Conservation (phyloP, 2,329 filamentous ascomycete species). For the Xylaria polymorpha region DNA sequence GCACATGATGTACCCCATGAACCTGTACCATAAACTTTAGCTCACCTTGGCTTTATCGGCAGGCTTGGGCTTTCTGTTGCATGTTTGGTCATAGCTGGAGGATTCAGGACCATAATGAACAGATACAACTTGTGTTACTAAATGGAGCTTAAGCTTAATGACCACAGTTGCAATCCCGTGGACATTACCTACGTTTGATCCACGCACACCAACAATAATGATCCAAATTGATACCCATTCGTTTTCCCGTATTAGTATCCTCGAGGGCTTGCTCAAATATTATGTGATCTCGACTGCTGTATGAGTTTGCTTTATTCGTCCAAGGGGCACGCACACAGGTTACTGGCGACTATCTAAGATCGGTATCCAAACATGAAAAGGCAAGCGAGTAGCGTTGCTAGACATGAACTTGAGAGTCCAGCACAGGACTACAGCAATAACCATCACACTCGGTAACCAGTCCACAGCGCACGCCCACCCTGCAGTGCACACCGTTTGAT, state of each 20-base stretch:
- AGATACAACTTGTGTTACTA: constrained; percentile 4
- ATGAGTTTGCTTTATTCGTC: not conserved
- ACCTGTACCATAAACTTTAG: constrained; percentile 21
- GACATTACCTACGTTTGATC: constrained; percentile 2
- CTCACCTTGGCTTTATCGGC: constrained; percentile 11
- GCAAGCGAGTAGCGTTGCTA: not conserved
- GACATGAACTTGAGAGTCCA: not conserved
- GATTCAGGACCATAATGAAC: not conserved
- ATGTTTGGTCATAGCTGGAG: constrained; percentile 3
- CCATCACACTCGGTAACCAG: not conserved
- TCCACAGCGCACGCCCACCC: not conserved
- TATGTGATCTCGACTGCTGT: not conserved
- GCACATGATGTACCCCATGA: not conserved
- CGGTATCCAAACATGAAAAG: not conserved
- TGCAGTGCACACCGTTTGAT: not conserved
- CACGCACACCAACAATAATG: constrained; percentile 19
- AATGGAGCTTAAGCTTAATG: not conserved
- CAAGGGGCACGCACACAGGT: not conserved
- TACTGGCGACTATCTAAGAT: not conserved
- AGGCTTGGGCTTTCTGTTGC: constrained; percentile 18
- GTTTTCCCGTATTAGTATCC: not conserved
- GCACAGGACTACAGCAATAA: not conserved
- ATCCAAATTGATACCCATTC: constrained; percentile 37
- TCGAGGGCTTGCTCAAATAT: not conserved
- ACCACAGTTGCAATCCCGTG: not conserved